Base-by-base conservation (phyloP, 805 yeast species). In the Yarrowia deformans region DNA sequence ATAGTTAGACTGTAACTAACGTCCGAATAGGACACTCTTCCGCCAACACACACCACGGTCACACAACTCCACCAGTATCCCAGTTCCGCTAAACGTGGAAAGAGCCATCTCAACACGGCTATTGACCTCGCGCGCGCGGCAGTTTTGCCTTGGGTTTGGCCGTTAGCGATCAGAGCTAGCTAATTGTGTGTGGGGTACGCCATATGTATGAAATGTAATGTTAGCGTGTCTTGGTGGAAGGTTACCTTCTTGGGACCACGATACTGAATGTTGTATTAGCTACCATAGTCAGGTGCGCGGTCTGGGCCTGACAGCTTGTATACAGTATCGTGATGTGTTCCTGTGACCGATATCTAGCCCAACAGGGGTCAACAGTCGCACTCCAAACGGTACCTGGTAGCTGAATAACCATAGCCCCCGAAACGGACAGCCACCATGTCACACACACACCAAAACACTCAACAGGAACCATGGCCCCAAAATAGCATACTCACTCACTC, bases 151-250 rank as follows among this genome's bases (percentile, higher is more conserved):
- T 48, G 18, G 9, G 18, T 32, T 18, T 32, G 19, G 56, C 40
- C 60, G 60, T 54, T 54, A 35, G 56, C 56, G 56, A 52, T 52
- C 42, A 50, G 55, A 50, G 56, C 56, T 34, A 52, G 19, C 29
- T 23, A 23, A 23, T 4, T 23, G 29, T 35, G 34, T 54, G 60
- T 54, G 60, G 60, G 60, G 60, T 54, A 39, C 60, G 18, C 60
- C 45, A 54, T 54, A 54, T 54, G 60, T 54, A 54, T 54, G 60
- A 54, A 54, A 54, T 54, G 60, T 54, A 54, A 54, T 18, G 42
- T 54, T 39, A 54, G 43, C 34, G 60, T 54, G 48, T 43, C 18
- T 43, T 4, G 45, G 45, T 13, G 58, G n/a, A 35, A 52, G 58
- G 42, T 35, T 52, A 18, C 58, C 42, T 7, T 37, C 32, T 52